Conservation (phyloP, 768 basidiomycete species). For the Tephrocybe rancida region DNA sequence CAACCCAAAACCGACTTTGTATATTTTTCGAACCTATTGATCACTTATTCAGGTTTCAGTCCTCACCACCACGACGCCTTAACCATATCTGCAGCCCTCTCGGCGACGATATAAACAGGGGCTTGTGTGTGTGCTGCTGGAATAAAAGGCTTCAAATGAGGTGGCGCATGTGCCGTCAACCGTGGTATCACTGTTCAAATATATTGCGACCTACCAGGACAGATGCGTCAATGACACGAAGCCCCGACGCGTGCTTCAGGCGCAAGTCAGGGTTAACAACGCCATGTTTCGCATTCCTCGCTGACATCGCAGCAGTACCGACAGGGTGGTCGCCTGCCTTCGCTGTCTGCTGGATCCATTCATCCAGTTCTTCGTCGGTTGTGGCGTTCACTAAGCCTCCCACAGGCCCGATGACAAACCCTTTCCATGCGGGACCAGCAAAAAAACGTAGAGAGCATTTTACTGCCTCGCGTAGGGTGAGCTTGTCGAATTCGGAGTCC, state of each 20-base stretch:
- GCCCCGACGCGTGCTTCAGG: constrained; percentile 27
- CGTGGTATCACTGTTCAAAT: not conserved
- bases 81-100: constrained; percentile 9
- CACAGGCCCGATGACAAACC: constrained; percentile 19
- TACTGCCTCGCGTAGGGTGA: constrained; percentile 21
- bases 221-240: constrained; percentile 34
- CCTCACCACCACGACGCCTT: not conserved
- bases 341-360: constrained; percentile 16
- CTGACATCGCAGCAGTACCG: constrained; percentile 22
- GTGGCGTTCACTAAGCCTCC: constrained; percentile 19
- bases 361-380: constrained; percentile 11
- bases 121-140: constrained; percentile 21
- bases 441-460: constrained; percentile 18
- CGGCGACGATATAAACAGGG: constrained; percentile 23
- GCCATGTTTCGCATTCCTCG: constrained; percentile 14
- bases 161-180: not conserved
- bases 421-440: constrained; percentile 21
- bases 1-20: too few species aligned
- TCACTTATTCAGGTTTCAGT: too few species aligned
- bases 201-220: constrained; percentile 16
- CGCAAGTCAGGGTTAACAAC: constrained; percentile 29
- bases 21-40: too few species aligned
- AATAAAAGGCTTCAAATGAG: constrained; percentile 12
- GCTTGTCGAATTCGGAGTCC: constrained; percentile 19
- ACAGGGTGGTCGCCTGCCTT: constrained; percentile 6